Conservation (phyloP, 495 filamentous ascomycete genomes). For the Penicillium argentinense region DNA sequence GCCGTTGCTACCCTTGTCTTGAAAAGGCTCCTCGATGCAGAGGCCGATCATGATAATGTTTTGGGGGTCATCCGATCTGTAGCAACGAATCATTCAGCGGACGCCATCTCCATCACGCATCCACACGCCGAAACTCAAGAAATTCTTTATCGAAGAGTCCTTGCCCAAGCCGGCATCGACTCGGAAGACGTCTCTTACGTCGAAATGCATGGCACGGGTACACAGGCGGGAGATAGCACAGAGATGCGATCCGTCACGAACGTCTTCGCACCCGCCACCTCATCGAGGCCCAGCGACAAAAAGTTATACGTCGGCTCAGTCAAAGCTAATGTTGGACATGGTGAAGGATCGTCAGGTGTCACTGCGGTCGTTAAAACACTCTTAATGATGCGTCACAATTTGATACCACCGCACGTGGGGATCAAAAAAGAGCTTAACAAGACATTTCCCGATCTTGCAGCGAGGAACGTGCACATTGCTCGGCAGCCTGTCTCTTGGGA, state of each 20-base stretch:
- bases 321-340: constrained; percentile 43
- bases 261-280: constrained; percentile 24
- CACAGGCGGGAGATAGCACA: constrained; percentile 37
- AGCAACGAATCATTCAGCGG: constrained; percentile 45
- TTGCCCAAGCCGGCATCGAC: constrained; percentile 46
- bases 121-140: constrained; percentile 53
- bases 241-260: constrained; percentile 33
- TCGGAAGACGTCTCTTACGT: constrained; percentile 51
- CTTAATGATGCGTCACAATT: constrained; percentile 30
- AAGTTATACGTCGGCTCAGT: constrained; percentile 22
- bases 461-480: not conserved
- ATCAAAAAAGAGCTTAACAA: constrained; percentile 46
- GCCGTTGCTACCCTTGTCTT: constrained; percentile 44
- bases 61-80: constrained; percentile 30
- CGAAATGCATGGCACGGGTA: constrained; percentile 51
- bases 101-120: constrained; percentile 46
- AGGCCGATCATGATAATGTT: constrained; percentile 46
- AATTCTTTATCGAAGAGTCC: constrained; percentile 41
- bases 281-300: not conserved
- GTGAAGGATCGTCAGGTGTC: constrained; percentile 34
- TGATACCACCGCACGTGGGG: constrained; percentile 38
- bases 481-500: not conserved
- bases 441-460: not conserved
- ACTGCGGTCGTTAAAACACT: constrained; percentile 34
- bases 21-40: constrained; percentile 46